A percentile compares a stretch with the other conserved stretches of the same genome.
phyloP scores from a whole-genome alignment of 2,329 filamentous ascomycete species.

The Pseudomassariella vexata region DNA sequence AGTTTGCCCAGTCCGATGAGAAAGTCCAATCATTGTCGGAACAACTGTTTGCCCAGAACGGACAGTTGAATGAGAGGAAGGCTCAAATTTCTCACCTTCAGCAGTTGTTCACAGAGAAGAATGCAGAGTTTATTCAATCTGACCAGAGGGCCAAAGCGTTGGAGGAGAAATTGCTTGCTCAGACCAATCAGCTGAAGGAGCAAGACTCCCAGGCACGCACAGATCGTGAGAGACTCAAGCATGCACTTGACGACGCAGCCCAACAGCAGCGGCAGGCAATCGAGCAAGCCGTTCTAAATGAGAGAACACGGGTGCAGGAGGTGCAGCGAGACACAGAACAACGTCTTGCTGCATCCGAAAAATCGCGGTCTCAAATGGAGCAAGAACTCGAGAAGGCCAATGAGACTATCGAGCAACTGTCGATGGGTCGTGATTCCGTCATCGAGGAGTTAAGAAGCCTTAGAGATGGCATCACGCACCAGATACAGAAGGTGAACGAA shows the following conservation, averaged over 20 bases:
- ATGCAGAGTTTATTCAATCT: too few species aligned
- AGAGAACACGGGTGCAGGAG: neutral
- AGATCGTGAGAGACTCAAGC: neutral
- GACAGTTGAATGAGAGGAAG: too few species aligned
- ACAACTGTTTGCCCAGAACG: too few species aligned
- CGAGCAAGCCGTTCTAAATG: neutral
- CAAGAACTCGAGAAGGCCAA: conserved; percentile 1
- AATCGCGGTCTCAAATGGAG: neutral
- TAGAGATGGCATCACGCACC: neutral
- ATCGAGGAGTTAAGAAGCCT: conserved; percentile 1
- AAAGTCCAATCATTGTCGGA: too few species aligned
- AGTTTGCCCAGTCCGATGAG: too few species aligned
- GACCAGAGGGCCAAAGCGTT: neutral
- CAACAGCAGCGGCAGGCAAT: neutral
- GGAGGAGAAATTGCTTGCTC: neutral
- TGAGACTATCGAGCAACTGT: conserved; percentile 2
- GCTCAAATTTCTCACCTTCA: neutral
- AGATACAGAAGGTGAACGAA: neutral
- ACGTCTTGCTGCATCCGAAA: conserved; percentile 1
- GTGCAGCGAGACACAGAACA: neutral
- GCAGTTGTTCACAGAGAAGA: neutral
- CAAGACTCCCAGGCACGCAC: neutral
- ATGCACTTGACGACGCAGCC: neutral
- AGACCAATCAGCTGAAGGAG: neutral
- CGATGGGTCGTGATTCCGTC: neutral